Conservation (phyloP, 2,329 filamentous ascomycete genomes). For the Diaporthe aspalathi region DNA sequence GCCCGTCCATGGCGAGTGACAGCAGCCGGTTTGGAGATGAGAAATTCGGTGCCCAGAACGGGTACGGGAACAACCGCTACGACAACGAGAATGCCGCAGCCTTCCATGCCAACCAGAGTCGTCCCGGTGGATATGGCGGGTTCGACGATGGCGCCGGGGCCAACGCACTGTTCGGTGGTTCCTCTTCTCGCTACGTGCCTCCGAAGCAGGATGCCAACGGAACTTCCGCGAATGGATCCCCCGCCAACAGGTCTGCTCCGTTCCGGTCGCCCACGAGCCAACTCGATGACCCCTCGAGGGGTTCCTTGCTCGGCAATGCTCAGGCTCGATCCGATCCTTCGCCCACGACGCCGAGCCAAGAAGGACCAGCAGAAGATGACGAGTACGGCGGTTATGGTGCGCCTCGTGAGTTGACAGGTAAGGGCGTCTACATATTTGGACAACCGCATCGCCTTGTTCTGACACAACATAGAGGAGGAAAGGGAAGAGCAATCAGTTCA, state of each 20-base stretch:
- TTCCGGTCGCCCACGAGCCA: neutral
- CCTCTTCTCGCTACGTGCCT: constrained; percentile 43
- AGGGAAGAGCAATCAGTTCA: constrained; percentile 79
- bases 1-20: constrained; percentile 43
- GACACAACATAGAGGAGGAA: constrained; percentile 74
- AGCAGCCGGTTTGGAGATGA: constrained; percentile 64
- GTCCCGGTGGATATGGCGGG: constrained; percentile 71
- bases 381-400: constrained; percentile 70
- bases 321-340: constrained; percentile 28
- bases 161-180: constrained; percentile 68
- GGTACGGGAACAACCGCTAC: constrained; percentile 67
- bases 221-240: neutral
- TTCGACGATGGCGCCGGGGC: constrained; percentile 62
- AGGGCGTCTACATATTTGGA: rapidly evolving
- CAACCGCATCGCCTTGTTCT: neutral
- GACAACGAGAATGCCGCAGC: constrained; percentile 50
- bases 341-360: neutral
- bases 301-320: constrained; percentile 28
- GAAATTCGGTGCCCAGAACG: constrained; percentile 62
- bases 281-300: neutral
- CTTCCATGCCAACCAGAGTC: constrained; percentile 47
- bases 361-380: constrained; percentile 19
- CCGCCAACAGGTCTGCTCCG: neutral
- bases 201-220: constrained; percentile 35
- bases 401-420: constrained; percentile 72